phyloP scores from a whole-genome alignment of 768 basidiomycete species.

The Postia placenta region DNA sequence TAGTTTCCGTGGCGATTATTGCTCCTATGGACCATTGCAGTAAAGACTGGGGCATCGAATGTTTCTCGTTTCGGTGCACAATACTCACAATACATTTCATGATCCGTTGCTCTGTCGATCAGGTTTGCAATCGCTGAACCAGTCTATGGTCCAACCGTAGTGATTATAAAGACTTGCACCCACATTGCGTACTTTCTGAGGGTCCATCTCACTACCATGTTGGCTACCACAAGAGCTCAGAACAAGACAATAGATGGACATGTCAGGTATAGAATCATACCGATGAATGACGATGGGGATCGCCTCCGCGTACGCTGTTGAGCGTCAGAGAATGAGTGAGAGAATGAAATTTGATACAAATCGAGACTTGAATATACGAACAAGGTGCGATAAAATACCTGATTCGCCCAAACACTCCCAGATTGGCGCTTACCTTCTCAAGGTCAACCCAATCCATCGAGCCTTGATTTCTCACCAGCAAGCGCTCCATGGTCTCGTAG shows the following conservation, averaged over 20 bases:
- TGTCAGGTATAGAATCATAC: neutral
- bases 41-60: too few relatives aligned
- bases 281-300: neutral
- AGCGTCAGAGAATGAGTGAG: neutral
- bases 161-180: neutral
- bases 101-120: too few relatives aligned
- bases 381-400: too few relatives aligned
- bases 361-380: too few relatives aligned
- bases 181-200: too few relatives aligned
- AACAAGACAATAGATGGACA: neutral
- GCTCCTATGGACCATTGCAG: too few relatives aligned
- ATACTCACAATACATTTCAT: too few relatives aligned
- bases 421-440: neutral
- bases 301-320: neutral
- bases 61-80: too few relatives aligned
- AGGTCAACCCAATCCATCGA: neutral
- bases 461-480: neutral
- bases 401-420: too few relatives aligned
- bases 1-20: too few relatives aligned
- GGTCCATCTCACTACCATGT: neutral
- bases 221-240: neutral
- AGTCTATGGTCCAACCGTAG: neutral
- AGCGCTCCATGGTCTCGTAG: neutral
- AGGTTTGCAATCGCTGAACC: neutral
- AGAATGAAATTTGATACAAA: too few relatives aligned